Evolutionary conservation across 2,329 filamentous ascomycete genomes (phyloP), one percentile per base, ranked within the genome.

Genomic region (Fusarium veterinarium): DNA sequence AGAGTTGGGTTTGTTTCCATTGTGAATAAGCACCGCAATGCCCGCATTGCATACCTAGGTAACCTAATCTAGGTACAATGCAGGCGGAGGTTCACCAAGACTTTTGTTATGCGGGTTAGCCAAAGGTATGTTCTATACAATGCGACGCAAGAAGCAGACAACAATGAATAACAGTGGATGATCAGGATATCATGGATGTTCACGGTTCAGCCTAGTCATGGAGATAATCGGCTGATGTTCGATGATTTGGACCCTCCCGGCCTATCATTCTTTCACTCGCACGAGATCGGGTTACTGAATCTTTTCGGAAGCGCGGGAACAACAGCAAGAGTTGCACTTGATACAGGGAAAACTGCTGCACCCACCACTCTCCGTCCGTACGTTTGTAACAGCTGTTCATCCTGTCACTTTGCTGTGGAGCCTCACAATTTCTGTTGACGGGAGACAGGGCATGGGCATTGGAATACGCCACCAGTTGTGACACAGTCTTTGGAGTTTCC

Each of bases 401-500:
- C 74, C 70, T 51, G 55, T 72, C 63, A 58, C 62, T 60, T 53
- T 42, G 53, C 45, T 59, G 69, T 76, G 74, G 67, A 55, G 64
- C 60, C 60, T 69, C 53, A 64, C 37, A 52, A 44, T 55, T 56
- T 37, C 42, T 53, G 38, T 58, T 25, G 49, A 61, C 41, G 20
- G 55, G 23, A 48, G 49, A 61, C 55, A 35, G 31, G 53, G 31
- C 40, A 49, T 60, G 61, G 56, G 41, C 35, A 49, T 60, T 62
- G 53, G 61, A 65, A 74, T 71, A 76, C 64, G 62, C 72, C 67
- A 76, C 64, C 57, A 44, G 59, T 67, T 74, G 74, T 73, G 51
- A 45, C 68, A 75, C 72, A 41, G 56, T 56, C 57, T 63, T 75
- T 72, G 72, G 74, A 62, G 60, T 64, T 75, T 75, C 74, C 72